phyloP scores from a whole-genome alignment of 2,329 filamentous ascomycete genomes.

The Claviceps cyperi region DNA sequence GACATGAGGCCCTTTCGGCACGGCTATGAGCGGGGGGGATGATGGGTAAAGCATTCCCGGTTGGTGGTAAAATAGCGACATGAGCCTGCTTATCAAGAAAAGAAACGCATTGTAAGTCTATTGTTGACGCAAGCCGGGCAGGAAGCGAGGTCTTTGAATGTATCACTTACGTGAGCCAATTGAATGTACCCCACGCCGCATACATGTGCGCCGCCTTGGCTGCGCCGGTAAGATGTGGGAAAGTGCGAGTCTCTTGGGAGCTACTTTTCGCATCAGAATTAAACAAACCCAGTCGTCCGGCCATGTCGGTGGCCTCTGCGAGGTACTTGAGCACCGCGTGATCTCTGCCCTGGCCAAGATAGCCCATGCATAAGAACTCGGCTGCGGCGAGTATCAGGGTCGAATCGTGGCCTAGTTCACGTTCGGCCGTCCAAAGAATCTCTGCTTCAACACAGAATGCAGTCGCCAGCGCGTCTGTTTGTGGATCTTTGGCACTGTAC shows the following conservation, averaged over 20 bases:
- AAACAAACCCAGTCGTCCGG: constrained; percentile 14
- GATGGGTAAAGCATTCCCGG: constrained; percentile 13
- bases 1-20: constrained; percentile 1
- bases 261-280: constrained; percentile 1
- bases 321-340: constrained; percentile 16
- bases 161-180: constrained; percentile 17
- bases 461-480: constrained; percentile 9
- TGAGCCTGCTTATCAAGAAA: constrained; percentile 10
- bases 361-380: constrained; percentile 17
- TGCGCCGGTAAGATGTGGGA: constrained; percentile 8
- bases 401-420: constrained; percentile 9
- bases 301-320: constrained; percentile 13
- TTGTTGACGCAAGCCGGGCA: background rate
- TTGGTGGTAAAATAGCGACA: constrained; percentile 19
- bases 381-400: constrained; percentile 15
- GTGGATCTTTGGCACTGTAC: constrained; percentile 18
- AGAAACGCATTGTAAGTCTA: background rate
- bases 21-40: constrained; percentile 8
- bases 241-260: background rate
- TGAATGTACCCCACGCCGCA: constrained; percentile 15
- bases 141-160: background rate
- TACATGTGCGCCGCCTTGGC: constrained; percentile 5
- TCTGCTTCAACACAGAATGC: constrained; percentile 15
- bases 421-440: constrained; percentile 11
- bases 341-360: constrained; percentile 17